These are phyloP conservation scores for Backusella westeae DNA, from an alignment of 192 early-diverging fungal genomes.

Conservation along the genomic window DNA sequence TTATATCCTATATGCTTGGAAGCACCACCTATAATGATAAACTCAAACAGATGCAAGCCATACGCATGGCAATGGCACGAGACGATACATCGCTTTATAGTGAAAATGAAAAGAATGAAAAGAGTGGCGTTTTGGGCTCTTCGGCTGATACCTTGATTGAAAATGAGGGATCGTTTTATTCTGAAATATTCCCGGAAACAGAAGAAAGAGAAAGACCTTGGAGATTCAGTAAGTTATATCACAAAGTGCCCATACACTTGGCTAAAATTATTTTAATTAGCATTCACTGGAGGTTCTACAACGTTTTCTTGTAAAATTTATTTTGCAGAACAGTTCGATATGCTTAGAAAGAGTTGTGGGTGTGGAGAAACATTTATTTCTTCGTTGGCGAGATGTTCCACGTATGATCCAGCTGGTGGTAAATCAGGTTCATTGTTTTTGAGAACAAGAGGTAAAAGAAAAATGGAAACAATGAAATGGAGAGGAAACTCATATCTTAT, in stretches of 20 bases:
- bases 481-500: background rate
- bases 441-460: slow-evolving; percentile 66
- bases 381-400: slow-evolving; percentile 80
- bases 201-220: slow-evolving; percentile 11
- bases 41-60: slow-evolving; percentile 40
- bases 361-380: slow-evolving; percentile 82
- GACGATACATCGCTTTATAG: background rate
- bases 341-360: slow-evolving; percentile 78
- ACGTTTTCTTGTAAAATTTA: slow-evolving; percentile 87
- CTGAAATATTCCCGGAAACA: slow-evolving; percentile 13
- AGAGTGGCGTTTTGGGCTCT: background rate
- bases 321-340: slow-evolving; percentile 93
- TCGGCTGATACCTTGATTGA: background rate
- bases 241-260: too few relatives aligned
- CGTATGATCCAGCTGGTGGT: slow-evolving; percentile 84
- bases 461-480: background rate
- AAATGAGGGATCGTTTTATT: background rate
- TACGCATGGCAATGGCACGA: slow-evolving; percentile 19
- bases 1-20: slow-evolving; percentile 84
- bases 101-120: slow-evolving; percentile 6
- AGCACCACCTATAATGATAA: slow-evolving; percentile 68
- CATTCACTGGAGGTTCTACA: slow-evolving; percentile 74
- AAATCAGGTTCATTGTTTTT: slow-evolving; percentile 91
- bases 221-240: slow-evolving; percentile 13
- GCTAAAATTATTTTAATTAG: slow-evolving; percentile 22